Base-by-base conservation (phyloP, 129 eudicot species). In the Ambrosia trifida region DNA sequence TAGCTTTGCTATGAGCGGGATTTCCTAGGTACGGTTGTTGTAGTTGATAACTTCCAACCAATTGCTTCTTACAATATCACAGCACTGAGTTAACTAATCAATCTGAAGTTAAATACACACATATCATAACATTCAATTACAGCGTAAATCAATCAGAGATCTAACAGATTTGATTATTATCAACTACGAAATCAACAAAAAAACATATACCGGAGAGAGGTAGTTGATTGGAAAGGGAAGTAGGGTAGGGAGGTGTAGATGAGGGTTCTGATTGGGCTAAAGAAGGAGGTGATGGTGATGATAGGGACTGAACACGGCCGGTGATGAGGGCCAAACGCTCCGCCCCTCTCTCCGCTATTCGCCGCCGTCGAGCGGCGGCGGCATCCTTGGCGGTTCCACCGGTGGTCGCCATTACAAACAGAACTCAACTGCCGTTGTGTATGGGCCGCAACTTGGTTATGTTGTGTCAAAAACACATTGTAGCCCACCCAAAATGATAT, bases 321-420 rank as follows among this genome's bases (percentile, higher is more conserved):
- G 97, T 84, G 45, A 91, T 91, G 58, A 91, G 89, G 43, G 97
- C 97, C 19, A 91, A 74, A n/a, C 97, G 93, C 71, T 91, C 97
- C 17, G 92, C 66, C 56, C 97, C 96, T 74, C 87, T 77, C 20
- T 84, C 93, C 13, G 77, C 66, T 7, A 91, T 86, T 47, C 97
- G 84, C 65, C 96, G 96, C 54, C 96, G 91, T 72, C 97, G 77
- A 35, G 87, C 91, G 20, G 87, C 89, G 28, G 85, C 91, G 14
- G 87, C 89, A 18, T 83, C 91, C 41, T 87, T 79, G 67, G 71
- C 66, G 62, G 14, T 59, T 45, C 72, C 75, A 10, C 46, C 80
- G 77, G 62, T 65, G 16, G 81, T 68, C 53, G 75, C 70, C 79
- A 80, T 79, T 43, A 28, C 24, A 68, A 35, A 52, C 38, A 30